Base-by-base conservation (phyloP, 1,284 basidiomycete species). In the Marasmius oreades region DNA sequence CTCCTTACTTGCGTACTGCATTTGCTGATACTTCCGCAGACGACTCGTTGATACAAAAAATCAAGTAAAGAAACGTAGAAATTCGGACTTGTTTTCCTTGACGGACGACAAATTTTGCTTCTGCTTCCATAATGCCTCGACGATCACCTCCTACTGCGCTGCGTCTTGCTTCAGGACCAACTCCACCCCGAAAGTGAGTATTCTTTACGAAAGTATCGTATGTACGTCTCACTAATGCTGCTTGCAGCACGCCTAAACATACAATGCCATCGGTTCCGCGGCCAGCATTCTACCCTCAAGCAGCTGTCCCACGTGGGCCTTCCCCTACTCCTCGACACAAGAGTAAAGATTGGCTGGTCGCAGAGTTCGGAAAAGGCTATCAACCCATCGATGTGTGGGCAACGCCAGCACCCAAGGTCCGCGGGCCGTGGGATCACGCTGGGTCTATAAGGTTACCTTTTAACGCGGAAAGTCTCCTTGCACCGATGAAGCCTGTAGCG, bases 381-480 rank as follows among this genome's bases (percentile, higher is more conserved):
- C 36, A 24, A 23, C 34, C 33, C n/a, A 53, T 52, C 55, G 33
- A n/a, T 28, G 12, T 31, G 24, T 50, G 16, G 8, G 47, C 28
- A 31, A 10, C 14, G 5, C 24, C 60, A 22, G 24, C 51, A n/a
- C 31, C 34, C 7, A 28, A 57, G 47, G 54, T 70, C 51, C 73
- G 80, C 22, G 83, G 82, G 0, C 81, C 82, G 16, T 85, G 84
- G 83, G 80, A 84, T 63, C 78, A 84, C 62, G 77, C 78, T 24
- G 69, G 73, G 50, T 73, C 73, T 52, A 75, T 81, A 43, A 48
- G 60, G 16, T 58, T 78, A 39, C 65, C 62, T 20, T 66, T 83
- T 57, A 76, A 83, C 59, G 73, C 81, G 58, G 77, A 76, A 55
- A 69, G 66, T 45, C 57, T 84, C 55, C 63, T 85, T 55, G 66